These are phyloP conservation scores for Flagelloscypha sp. DNA, from an alignment of 768 basidiomycete genomes.

Conservation along the genomic window DNA sequence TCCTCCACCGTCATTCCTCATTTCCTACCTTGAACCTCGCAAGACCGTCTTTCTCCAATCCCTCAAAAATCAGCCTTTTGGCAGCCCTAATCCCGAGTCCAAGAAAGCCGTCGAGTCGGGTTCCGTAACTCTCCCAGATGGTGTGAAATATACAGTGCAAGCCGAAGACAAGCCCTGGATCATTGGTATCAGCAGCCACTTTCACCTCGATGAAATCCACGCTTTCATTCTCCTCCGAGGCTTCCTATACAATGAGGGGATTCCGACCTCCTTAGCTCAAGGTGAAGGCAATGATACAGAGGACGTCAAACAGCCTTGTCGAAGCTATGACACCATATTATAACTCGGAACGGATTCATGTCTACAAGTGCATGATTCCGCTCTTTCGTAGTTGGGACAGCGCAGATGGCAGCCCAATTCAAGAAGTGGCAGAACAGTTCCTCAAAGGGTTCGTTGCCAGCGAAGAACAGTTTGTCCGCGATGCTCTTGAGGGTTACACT, in stretches of 20 bases:
- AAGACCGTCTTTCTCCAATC: too few species aligned
- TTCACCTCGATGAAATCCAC: conserved; percentile 76
- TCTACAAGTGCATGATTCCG: conserved; percentile 62
- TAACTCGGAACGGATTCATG: conserved; percentile 67
- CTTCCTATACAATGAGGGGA: conserved; percentile 71
- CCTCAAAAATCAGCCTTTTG: conserved; percentile 58
- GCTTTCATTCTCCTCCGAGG: conserved; percentile 67
- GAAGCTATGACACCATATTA: conserved; percentile 76
- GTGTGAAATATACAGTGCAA: conserved; percentile 52
- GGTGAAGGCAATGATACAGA: conserved; percentile 33
- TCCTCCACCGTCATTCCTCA: conserved; percentile 47
- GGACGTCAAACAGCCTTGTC: conserved; percentile 51
- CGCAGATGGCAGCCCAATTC: too few species aligned
- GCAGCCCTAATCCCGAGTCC: conserved; percentile 59
- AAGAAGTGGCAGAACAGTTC: too few species aligned
- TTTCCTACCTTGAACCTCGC: conserved; percentile 51
- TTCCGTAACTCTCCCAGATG: conserved; percentile 61
- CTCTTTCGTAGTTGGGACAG: too few species aligned
- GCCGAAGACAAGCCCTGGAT: conserved; percentile 64
- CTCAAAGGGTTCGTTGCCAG: too few species aligned
- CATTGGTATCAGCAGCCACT: conserved; percentile 60
- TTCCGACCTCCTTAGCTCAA: conserved; percentile 48
- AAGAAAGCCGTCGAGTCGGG: conserved; percentile 59
- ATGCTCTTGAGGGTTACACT: too few species aligned
- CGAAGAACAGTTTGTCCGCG: too few species aligned